Conservation (phyloP, 352 stramenopile species). For the Phytophthora syringae region DNA sequence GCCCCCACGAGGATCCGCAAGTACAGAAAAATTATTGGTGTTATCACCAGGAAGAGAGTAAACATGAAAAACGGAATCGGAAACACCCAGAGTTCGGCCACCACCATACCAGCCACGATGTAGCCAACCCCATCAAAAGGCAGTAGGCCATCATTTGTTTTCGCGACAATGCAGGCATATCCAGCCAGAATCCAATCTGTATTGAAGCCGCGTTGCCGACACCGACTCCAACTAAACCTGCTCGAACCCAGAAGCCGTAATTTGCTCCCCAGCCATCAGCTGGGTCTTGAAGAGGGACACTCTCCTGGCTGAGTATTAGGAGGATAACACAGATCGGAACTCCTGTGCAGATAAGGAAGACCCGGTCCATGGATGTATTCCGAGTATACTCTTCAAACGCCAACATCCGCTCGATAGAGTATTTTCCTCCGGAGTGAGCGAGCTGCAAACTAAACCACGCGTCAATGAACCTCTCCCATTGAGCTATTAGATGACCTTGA, state of each 20-base stretch:
- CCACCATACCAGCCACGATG: slow-evolving; percentile 17
- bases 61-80: slow-evolving; percentile 33
- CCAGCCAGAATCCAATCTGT: slow-evolving; percentile 21
- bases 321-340: slow-evolving; percentile 13
- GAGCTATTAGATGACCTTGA: background rate
- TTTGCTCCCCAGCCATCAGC: slow-evolving; percentile 20
- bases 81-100: slow-evolving; percentile 24
- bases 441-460: slow-evolving; percentile 11
- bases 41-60: slow-evolving; percentile 6
- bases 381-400: slow-evolving; percentile 10
- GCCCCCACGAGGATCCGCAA: slow-evolving; percentile 18
- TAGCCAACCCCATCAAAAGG: slow-evolving; percentile 6
- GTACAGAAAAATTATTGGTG: slow-evolving; percentile 14
- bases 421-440: slow-evolving; percentile 28
- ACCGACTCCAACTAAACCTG: slow-evolving; percentile 7
- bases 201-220: slow-evolving; percentile 17
- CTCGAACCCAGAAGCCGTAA: slow-evolving; percentile 34
- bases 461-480: background rate
- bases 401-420: slow-evolving; percentile 21
- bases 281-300: slow-evolving; percentile 27
- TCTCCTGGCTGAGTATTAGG: slow-evolving; percentile 28
- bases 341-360: slow-evolving; percentile 15
- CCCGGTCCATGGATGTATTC: slow-evolving; percentile 13
- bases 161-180: slow-evolving; percentile 16
- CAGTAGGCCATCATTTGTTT: slow-evolving; percentile 18